Percentiles rank a stretch among this genome's conserved stretches.
Conservation (phyloP, 345 rosid genomes). For the Xanthoceras sorbifolium region DNA sequence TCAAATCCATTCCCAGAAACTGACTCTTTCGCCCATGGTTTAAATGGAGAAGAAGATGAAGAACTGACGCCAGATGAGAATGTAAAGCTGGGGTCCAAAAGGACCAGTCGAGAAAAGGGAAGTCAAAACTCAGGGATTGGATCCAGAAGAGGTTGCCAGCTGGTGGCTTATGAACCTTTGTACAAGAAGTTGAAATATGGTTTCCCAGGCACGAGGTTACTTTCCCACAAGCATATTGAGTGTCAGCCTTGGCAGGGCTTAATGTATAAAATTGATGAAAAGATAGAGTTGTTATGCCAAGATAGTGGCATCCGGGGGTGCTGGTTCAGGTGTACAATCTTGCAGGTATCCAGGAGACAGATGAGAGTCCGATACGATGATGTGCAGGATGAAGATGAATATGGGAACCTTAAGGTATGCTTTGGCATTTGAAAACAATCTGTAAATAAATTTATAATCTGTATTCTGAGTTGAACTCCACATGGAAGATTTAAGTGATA, state of each 20-base stretch:
- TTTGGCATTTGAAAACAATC: conserved; percentile 10
- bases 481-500: background rate
- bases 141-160: conserved; percentile 24
- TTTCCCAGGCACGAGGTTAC: conserved; percentile 48
- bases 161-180: conserved; percentile 40
- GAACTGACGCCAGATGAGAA: conserved; percentile 51
- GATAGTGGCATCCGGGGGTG: conserved; percentile 98
- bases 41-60: conserved; percentile 58
- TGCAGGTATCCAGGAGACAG: conserved; percentile 63
- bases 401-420: conserved; percentile 84
- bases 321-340: conserved; percentile 89
- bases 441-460: background rate
- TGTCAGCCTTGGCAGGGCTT: conserved; percentile 39
- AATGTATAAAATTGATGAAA: conserved; percentile 57
- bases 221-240: conserved; percentile 54
- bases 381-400: conserved; percentile 79
- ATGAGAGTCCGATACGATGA: conserved; percentile 89
- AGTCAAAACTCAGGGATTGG: conserved; percentile 36
- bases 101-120: conserved; percentile 53
- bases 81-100: conserved; percentile 63
- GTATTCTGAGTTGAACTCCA: background rate
- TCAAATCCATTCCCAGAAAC: conserved; percentile 45
- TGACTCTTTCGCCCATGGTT: conserved; percentile 41
- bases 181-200: conserved; percentile 51
- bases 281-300: conserved; percentile 83